Evolutionary conservation across 345 rosid genomes (phyloP).

Genomic region (Tarenaya hassleriana): DNA sequence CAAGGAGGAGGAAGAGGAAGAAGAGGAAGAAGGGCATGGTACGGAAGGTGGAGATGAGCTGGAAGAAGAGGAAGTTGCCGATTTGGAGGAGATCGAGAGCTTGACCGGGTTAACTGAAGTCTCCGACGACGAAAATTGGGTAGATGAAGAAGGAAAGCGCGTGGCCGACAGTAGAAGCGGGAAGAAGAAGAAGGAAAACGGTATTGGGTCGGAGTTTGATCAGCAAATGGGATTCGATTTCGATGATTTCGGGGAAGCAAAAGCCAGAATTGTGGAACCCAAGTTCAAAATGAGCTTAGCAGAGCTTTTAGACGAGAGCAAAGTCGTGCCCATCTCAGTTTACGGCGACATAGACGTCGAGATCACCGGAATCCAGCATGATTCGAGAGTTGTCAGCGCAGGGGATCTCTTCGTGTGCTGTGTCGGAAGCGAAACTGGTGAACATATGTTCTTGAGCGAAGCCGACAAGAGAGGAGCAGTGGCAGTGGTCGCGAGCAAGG

Average conservation of each 20-base stretch:
- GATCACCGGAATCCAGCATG: conserved; percentile 83
- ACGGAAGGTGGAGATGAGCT: conserved; percentile 45
- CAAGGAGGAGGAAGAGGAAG: conserved; percentile 24
- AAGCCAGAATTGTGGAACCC: conserved; percentile 61
- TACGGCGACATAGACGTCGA: conserved; percentile 79
- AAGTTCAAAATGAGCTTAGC: conserved; percentile 73
- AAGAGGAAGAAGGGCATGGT: conserved; percentile 24
- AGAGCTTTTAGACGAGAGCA: conserved; percentile 89
- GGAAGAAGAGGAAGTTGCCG: conserved; percentile 67
- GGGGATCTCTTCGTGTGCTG: conserved; percentile 92
- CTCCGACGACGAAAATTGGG: conserved; percentile 40
- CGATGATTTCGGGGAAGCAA: conserved; percentile 55
- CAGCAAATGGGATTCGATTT: conserved; percentile 68
- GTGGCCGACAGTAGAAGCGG: no score
- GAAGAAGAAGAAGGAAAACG: conserved; percentile 24
- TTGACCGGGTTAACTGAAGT: conserved; percentile 46
- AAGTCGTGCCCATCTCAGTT: conserved; percentile 90
- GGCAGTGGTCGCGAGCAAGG: conserved; percentile 89
- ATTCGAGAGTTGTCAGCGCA: conserved; percentile 69
- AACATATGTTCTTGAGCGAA: conserved; percentile 71
- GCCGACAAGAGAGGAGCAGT: conserved; percentile 98
- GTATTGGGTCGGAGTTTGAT: conserved; percentile 22
- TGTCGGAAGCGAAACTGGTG: conserved; percentile 57
- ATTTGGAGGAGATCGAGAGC: conserved; percentile 75
- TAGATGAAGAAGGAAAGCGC: conserved; percentile 31